Base-by-base conservation (phyloP, 2,329 filamentous ascomycete genomes). In the Claviceps pazoutovae region DNA sequence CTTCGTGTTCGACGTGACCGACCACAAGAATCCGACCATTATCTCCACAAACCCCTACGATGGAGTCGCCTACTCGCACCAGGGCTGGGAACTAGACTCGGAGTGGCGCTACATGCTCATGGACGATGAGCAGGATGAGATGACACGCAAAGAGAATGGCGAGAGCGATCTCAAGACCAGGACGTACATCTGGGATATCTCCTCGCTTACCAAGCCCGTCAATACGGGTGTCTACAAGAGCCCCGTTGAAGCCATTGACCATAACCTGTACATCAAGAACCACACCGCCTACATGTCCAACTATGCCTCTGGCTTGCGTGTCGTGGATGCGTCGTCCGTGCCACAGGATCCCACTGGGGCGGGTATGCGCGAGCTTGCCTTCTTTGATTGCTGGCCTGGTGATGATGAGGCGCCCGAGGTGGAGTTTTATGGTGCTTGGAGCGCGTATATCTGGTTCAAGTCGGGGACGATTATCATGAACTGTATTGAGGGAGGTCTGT, bases 71-170 rank as follows among this genome's bases (percentile, higher is more conserved):
- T 79, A 78, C 65, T 76, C 74, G 0, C 77, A 80, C 57, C 77
- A 80, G 59, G 77, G 76, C 44, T 74, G 71, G 66, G 62, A 78
- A 9, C 66, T 74, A 37, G 68, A 75, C 59, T 60, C 63, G 14
- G 60, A 65, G 51, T 70, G 60, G 59, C 62, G 68, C 43, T 72
- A 72, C 56, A 64, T 63, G 45, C 67, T 78, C 17, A 63, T 78
- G 14, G 74, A 78, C 57, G 74, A 78, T 56, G 75, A 78, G 59
- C 67, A 72, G 23, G 75, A 79, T 58, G 75, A 79, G 62, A 59
- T 64, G 37, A 61, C 71, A n/a, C 57, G 58, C 17, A 64, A 65
- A 11, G 68, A 68, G 7, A 61, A 30, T 30, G 65, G 1, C 61
- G 64, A 1, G 8, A 19, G 23, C 16, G 72, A 66, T 1, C 63